Percentiles rank a stretch among this genome's conserved stretches.
Evolutionary conservation across 1,139 yeast genomes (phyloP).

Genomic region (Lodderomyces metapsilosis): DNA sequence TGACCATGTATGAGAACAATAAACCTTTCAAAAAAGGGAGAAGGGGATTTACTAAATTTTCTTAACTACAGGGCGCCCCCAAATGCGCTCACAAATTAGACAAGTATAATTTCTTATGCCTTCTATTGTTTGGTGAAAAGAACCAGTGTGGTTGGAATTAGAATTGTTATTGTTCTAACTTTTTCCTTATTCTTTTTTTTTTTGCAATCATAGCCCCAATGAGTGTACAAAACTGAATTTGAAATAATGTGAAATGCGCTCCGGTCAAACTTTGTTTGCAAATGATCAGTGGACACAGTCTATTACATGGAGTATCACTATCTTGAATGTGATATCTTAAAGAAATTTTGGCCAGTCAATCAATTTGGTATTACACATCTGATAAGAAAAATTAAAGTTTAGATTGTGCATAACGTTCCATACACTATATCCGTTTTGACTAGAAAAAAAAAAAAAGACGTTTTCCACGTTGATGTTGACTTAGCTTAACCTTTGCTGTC

Average conservation of each 20-base stretch:
- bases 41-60: too few species aligned
- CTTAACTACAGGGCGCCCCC: neutral
- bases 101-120: neutral
- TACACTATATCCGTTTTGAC: neutral
- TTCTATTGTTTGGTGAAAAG: neutral
- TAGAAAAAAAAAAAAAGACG: too few species aligned
- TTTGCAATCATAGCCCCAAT: conserved; percentile 1
- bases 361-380: too few species aligned
- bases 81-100: neutral
- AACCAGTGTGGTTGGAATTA: neutral
- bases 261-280: too few species aligned
- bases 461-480: too few species aligned
- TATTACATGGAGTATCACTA: too few species aligned
- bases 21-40: neutral
- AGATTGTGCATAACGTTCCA: neutral
- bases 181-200: neutral
- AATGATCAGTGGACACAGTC: too few species aligned
- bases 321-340: too few species aligned
- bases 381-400: neutral
- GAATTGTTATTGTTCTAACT: neutral
- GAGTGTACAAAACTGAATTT: neutral
- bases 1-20: neutral
- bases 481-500: neutral
- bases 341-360: too few species aligned
- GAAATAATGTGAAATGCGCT: too few species aligned